Base-by-base conservation (phyloP, 1,139 yeast species). In the Debaryomyces coudertii region DNA sequence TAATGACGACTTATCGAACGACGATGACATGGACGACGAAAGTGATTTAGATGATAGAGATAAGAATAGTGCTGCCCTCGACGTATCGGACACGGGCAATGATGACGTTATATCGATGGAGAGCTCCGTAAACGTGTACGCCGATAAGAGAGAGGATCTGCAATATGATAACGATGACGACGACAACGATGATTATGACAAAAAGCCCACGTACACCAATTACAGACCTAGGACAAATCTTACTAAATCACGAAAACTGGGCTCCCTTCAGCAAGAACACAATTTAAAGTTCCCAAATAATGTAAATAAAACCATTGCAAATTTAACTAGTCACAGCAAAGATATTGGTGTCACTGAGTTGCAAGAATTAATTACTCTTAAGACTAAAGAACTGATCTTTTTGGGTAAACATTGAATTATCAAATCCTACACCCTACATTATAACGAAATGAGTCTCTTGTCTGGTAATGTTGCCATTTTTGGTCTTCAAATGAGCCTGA, bases 91-190 rank as follows among this genome's bases (percentile, higher is more conserved):
- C 42, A 53, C 36, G 6, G 63, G 57, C 24, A 62, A 57, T 41
- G 57, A 59, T 30, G 63, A 58, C 42, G 56, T 49, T n/a, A 47
- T 48, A 22, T 58, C 62, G 1, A 47, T 53, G 45, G 60, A 55
- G 8, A 54, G 58, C 23, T 12, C 49, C 11, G 44, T 44, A 12
- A 36, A 42, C 28, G 42, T 14, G 11, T 28, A 40, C 15, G 47
- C 40, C 7, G 51, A 48, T 7, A 51, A 44, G 8, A 49, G 40
- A 24, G 38, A 41, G 12, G 47, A 33, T 16, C 46, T 42, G 16
- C 39, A 30, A 30, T 27, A 40, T 16, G 39, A 44, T 15, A 35
- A 44, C 39, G 24, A 42, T 5, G 22, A 20, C 4, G 36, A 29
- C 12, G 39, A 40, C 15, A 25, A 39, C 20, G 24, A 40, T 27